Conservation (phyloP, 148 eudicot species). For the Amaranthus hypochondriacus region DNA sequence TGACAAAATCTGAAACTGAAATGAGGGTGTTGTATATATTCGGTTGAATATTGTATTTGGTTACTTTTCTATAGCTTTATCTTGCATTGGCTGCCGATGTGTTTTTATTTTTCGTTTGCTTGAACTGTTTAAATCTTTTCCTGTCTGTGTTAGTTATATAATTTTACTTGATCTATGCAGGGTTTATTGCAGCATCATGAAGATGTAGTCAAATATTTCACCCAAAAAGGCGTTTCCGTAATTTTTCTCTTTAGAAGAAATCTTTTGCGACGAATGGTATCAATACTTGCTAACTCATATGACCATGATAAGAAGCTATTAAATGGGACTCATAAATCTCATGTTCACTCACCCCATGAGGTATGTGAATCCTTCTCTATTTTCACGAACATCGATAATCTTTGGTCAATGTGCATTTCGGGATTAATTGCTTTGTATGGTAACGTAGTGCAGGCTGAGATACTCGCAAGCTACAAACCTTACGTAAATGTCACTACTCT, state of each 20-base stretch:
- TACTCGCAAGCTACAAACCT: slow-evolving; percentile 72
- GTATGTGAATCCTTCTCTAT: slow-evolving; percentile 32
- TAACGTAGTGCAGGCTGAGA: slow-evolving; percentile 53
- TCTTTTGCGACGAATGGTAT: slow-evolving; percentile 75
- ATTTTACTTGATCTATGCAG: slow-evolving; percentile 32
- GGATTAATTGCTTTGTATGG: not conserved
- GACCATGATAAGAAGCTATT: slow-evolving; percentile 66
- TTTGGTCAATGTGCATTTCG: not conserved
- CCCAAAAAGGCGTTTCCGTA: slow-evolving; percentile 59
- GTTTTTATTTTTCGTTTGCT: not conserved
- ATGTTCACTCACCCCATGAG: slow-evolving; percentile 76
- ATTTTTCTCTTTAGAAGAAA: slow-evolving; percentile 91
- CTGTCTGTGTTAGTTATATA: not conserved
- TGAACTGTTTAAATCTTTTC: not conserved
- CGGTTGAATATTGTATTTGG: too few relatives aligned
- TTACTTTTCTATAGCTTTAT: not conserved
- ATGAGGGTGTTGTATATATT: too few relatives aligned
- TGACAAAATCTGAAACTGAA: too few relatives aligned
- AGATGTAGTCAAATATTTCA: slow-evolving; percentile 67
- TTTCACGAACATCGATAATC: slow-evolving; percentile 1
- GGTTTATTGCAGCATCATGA: slow-evolving; percentile 80
- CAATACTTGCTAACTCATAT: slow-evolving; percentile 73
- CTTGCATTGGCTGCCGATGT: not conserved
- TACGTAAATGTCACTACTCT: slow-evolving; percentile 46
- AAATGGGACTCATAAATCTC: slow-evolving; percentile 83